Percentiles rank a stretch among this genome's conserved stretches.
phyloP scores from a whole-genome alignment of 768 basidiomycete species.

The Mrakia frigida region DNA sequence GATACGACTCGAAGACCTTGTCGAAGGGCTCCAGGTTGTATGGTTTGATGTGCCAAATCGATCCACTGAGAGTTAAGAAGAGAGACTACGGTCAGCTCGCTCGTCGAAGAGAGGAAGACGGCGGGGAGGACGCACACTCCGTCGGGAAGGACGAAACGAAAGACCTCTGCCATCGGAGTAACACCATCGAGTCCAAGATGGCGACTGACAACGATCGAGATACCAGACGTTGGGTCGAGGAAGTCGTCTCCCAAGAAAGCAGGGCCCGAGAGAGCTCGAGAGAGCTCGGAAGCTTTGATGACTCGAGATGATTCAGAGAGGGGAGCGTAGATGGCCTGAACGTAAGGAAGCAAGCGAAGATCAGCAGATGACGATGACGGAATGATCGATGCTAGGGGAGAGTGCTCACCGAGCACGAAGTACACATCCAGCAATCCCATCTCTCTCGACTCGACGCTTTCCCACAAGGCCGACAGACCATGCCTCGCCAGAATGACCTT shows the following conservation, averaged over 20 bases:
- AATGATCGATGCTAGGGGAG: too few relatives aligned
- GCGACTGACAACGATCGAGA: background rate
- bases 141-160: background rate
- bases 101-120: background rate
- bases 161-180: background rate
- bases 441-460: background rate
- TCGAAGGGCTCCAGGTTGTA: background rate
- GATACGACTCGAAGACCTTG: background rate
- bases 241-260: background rate
- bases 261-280: background rate
- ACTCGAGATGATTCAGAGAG: background rate
- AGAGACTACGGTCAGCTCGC: background rate
- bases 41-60: constrained; percentile 3
- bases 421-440: constrained; percentile 1
- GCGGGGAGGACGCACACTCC: background rate
- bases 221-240: background rate
- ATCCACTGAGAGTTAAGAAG: background rate
- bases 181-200: background rate
- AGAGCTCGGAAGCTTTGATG: background rate
- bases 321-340: constrained; percentile 5
- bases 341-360: background rate
- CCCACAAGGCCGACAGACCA: background rate
- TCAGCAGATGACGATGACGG: too few relatives aligned
- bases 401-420: background rate
- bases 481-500: background rate